Conservation (phyloP, 805 yeast species). For the Lipomyces anomalus region DNA sequence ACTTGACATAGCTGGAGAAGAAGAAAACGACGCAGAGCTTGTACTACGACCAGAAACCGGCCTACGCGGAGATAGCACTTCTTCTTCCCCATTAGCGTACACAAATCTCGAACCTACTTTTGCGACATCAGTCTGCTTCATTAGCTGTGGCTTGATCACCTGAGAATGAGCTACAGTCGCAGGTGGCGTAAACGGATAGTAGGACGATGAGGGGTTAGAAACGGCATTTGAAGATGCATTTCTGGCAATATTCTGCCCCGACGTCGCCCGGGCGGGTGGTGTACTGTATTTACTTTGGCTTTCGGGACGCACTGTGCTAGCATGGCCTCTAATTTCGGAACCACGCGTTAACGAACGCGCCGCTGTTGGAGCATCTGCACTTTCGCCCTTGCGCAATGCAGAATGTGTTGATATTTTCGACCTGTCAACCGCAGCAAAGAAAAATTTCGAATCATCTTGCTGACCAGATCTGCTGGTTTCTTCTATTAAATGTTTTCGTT, state of each 20-base stretch:
- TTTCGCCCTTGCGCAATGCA: constrained; percentile 7
- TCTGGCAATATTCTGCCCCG: not conserved
- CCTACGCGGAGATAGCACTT: constrained; percentile 13
- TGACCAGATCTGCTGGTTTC: not conserved
- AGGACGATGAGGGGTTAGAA: constrained; percentile 3
- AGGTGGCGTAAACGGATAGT: not conserved
- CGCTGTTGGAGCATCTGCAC: not conserved
- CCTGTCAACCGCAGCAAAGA: not conserved
- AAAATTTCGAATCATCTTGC: not conserved
- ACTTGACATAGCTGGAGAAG: not conserved
- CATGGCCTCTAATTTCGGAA: too few species aligned
- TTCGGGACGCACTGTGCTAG: too few species aligned
- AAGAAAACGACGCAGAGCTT: not conserved
- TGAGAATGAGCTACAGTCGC: not conserved
- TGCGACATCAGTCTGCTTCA: too few species aligned
- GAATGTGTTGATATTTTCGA: constrained; percentile 1
- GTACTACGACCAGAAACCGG: not conserved
- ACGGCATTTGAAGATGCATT: not conserved
- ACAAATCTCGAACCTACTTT: constrained; percentile 20
- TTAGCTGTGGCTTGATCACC: not conserved
- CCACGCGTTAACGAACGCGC: not conserved
- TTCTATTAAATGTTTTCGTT: not conserved
- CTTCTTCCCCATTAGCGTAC: constrained; percentile 23
- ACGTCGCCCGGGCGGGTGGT: not conserved
- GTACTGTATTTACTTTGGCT: too few species aligned